Evolutionary conservation across 768 basidiomycete genomes (phyloP), one percentile per base, ranked within the genome.

Genomic region (Erythrobasidium yunnanense): DNA sequence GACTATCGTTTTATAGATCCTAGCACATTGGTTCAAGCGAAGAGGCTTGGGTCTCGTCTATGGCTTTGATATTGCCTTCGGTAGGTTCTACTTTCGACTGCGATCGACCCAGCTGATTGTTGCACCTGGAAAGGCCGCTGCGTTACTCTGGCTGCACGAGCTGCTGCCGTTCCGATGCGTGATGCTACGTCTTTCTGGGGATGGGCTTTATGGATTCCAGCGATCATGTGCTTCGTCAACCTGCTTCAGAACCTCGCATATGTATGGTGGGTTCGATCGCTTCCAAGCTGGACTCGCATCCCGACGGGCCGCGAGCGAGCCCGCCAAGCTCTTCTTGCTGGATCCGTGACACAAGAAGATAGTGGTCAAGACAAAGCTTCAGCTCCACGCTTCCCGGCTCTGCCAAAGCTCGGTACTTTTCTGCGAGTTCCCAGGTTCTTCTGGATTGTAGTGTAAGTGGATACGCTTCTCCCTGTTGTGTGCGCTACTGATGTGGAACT

Each of bases 161-260:
- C 60, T 47, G 30, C 62, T n/a, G 57, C 53, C 33, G 35, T 62
- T 29, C 57, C 57, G 11, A 58, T 54, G 56, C 6, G 35, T 20
- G 46, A 58, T 58, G 35, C 46, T 7, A 25, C 35, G 7, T 38
- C 45, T 13, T 49, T 30, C 52, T 49, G 51, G 47, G 60, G 60
- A 55, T 56, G 60, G 60, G 47, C 47, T 25, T 33, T 63, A n/a
- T 63, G 60, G 60, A 49, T 63, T 20, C 51, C 60, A 49, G 60
- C 60, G 13, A 63, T 63, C 7, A 4, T 63, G 42, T 63, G 60
- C 30, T 15, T 49, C 60, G 45, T 55, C n/a, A 63, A 55, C 13
- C 32, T 63, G n/a, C 25, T 63, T 22, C 47, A 56, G 25, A 63
- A 49, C n/a, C 25, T 58, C 49, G 22, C 25, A 5, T 63, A 63